Percentiles rank a stretch among this genome's conserved stretches.
Conservation (phyloP, 495 filamentous ascomycete species). For the Penicillium coffeae region DNA sequence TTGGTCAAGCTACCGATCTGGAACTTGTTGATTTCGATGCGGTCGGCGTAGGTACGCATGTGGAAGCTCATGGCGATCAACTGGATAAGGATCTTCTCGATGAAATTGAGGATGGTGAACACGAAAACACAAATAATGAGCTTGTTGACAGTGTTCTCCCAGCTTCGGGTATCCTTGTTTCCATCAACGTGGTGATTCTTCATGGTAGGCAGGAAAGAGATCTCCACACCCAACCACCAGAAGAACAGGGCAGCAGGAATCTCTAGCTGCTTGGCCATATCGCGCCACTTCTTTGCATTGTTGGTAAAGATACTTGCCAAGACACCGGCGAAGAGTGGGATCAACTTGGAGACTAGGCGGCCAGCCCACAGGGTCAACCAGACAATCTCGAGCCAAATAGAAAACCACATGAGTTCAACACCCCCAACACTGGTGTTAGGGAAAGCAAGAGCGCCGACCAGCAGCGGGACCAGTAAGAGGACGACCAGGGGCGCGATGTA, state of each 20-base stretch:
- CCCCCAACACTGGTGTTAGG: conserved; percentile 67
- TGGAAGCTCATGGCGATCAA: conserved; percentile 94
- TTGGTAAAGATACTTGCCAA: conserved; percentile 77
- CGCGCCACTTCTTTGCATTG: conserved; percentile 89
- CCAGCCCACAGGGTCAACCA: conserved; percentile 91
- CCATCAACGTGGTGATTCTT: conserved; percentile 70
- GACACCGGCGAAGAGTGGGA: conserved; percentile 64
- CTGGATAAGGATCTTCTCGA: conserved; percentile 92
- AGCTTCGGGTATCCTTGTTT: conserved; percentile 48
- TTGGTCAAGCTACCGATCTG: conserved; percentile 76
- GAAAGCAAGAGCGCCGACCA: conserved; percentile 69
- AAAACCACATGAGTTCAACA: conserved; percentile 82
- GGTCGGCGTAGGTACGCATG: conserved; percentile 81
- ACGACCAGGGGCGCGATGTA: conserved; percentile 77
- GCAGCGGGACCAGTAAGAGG: conserved; percentile 73
- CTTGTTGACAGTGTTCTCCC: conserved; percentile 81
- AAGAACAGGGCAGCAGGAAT: conserved; percentile 84
- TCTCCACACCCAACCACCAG: conserved; percentile 83
- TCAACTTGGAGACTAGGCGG: conserved; percentile 67
- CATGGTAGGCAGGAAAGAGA: conserved; percentile 56
- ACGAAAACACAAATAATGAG: conserved; percentile 82
- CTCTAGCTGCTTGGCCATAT: conserved; percentile 83
- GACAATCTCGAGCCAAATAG: conserved; percentile 89
- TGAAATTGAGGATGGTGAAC: conserved; percentile 72
- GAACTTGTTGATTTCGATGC: conserved; percentile 91